Evolutionary conservation across 768 basidiomycete genomes (phyloP).

Genomic region (Russula foetens): DNA sequence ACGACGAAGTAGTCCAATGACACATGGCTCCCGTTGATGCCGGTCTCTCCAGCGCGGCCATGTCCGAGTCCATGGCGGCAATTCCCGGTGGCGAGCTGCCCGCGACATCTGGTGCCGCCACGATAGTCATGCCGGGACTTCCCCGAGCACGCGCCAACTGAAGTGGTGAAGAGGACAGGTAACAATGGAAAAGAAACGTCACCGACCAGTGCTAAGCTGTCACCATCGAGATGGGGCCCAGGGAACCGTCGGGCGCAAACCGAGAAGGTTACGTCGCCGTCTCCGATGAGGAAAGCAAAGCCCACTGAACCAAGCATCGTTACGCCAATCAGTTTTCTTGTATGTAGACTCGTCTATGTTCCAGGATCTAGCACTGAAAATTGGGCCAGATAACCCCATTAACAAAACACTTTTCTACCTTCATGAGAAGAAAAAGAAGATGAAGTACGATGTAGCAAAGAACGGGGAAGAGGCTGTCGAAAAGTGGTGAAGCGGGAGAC

Average conservation of each 20-base stretch:
- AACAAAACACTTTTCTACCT: slow-evolving; percentile 98
- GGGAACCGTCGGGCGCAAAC: slow-evolving; percentile 28
- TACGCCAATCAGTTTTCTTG: slow-evolving; percentile 94
- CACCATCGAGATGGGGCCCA: slow-evolving; percentile 26
- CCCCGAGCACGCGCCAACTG: slow-evolving; percentile 11
- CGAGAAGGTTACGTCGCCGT: slow-evolving; percentile 25
- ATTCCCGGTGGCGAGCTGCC: slow-evolving; percentile 3
- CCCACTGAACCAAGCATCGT: slow-evolving; percentile 63
- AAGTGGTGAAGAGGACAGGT: slow-evolving; percentile 24
- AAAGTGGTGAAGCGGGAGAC: slow-evolving; percentile 88
- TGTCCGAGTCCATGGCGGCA: not conserved
- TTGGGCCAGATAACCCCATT: slow-evolving; percentile 82
- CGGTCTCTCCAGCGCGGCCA: too few relatives aligned
- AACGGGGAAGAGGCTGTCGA: slow-evolving; percentile 94
- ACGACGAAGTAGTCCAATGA: not conserved
- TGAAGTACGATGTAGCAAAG: slow-evolving; percentile 89
- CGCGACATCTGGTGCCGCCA: not conserved
- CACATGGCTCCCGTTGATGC: not conserved
- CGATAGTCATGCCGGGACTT: too few relatives aligned
- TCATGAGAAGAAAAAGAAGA: slow-evolving; percentile 94
- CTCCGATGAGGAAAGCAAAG: slow-evolving; percentile 42
- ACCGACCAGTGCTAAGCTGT: slow-evolving; percentile 22
- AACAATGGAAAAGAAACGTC: slow-evolving; percentile 24
- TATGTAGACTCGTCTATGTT: slow-evolving; percentile 31
- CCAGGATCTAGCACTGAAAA: not conserved